These are phyloP conservation scores for Phyllosticta citrichinensis DNA, from an alignment of 2,329 filamentous ascomycete species.

Conservation along the genomic window DNA sequence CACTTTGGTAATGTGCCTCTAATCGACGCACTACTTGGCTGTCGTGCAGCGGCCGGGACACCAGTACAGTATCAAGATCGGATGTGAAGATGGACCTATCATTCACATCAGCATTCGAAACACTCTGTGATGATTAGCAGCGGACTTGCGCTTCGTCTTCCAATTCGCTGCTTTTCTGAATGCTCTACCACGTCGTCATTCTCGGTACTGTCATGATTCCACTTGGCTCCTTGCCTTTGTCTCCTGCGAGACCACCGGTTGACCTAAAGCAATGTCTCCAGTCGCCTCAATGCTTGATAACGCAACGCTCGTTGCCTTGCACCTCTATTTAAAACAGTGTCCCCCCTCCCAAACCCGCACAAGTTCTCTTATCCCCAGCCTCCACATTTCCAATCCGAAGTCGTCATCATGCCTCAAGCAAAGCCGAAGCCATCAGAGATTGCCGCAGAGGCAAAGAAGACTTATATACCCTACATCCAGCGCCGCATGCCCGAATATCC, in stretches of 20 bases:
- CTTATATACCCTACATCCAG: constrained; percentile 56
- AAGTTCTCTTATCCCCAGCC: background rate
- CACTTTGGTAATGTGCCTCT: background rate
- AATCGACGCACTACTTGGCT: background rate
- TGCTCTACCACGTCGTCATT: constrained; percentile 8
- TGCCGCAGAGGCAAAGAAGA: constrained; percentile 61
- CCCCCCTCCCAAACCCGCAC: background rate
- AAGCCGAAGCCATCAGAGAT: constrained; percentile 59
- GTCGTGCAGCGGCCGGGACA: constrained; percentile 8
- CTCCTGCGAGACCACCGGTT: constrained; percentile 4
- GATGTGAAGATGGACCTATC: background rate
- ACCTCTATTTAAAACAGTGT: background rate
- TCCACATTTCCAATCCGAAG: background rate
- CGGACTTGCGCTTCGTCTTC: constrained; percentile 9
- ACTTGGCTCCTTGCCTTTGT: constrained; percentile 7
- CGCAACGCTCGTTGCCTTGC: background rate
- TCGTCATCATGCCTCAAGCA: constrained; percentile 43
- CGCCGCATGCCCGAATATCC: constrained; percentile 44
- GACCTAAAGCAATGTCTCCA: constrained; percentile 1
- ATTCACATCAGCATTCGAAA: constrained; percentile 5
- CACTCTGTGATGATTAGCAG: constrained; percentile 2
- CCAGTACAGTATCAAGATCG: constrained; percentile 10
- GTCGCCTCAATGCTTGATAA: background rate
- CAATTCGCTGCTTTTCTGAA: constrained; percentile 9
- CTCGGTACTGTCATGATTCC: constrained; percentile 3